Conservation (phyloP, 31 red algal genomes). For the Asparagopsis taxiformis region DNA sequence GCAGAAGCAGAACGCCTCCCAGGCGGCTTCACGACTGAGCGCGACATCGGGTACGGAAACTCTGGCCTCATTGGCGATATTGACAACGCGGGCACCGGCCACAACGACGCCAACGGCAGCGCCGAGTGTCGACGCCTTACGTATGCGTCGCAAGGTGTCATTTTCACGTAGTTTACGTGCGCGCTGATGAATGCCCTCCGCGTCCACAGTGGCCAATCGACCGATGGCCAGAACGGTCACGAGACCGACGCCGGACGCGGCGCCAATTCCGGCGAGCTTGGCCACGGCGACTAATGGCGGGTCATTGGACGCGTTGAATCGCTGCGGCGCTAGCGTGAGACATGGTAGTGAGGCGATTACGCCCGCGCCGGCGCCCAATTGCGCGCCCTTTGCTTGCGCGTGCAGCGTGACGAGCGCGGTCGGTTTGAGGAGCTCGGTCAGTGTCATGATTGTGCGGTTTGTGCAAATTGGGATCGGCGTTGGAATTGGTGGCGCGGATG, state of each 20-base stretch:
- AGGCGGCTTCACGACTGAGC: background rate
- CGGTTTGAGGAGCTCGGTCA: slow-evolving; percentile 19
- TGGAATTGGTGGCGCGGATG: no score
- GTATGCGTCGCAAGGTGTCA: background rate
- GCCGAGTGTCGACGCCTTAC: background rate
- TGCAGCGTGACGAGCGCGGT: slow-evolving; percentile 12
- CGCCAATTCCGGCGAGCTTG: slow-evolving; percentile 6
- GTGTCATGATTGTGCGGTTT: no score
- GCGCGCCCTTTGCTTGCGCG: slow-evolving; percentile 29
- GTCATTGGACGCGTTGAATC: slow-evolving; percentile 17
- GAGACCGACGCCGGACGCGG: background rate
- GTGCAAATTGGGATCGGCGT: no score
- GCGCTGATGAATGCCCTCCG: slow-evolving; percentile 14
- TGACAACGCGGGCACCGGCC: slow-evolving; percentile 6
- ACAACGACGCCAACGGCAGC: slow-evolving; percentile 21
- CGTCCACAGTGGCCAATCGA: slow-evolving; percentile 3
- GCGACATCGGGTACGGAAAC: background rate
- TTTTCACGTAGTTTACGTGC: background rate
- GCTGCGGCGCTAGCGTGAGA: slow-evolving; percentile 5
- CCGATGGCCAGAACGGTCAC: background rate
- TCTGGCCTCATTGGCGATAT: slow-evolving; percentile 1
- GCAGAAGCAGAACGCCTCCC: slow-evolving; percentile 42
- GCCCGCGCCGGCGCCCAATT: slow-evolving; percentile 22
- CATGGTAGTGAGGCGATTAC: slow-evolving; percentile 4
- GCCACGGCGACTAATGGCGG: slow-evolving; percentile 50